Conservation (phyloP, 225 moss, liverwort and hornwort species). For the Polytrichum formosum region DNA sequence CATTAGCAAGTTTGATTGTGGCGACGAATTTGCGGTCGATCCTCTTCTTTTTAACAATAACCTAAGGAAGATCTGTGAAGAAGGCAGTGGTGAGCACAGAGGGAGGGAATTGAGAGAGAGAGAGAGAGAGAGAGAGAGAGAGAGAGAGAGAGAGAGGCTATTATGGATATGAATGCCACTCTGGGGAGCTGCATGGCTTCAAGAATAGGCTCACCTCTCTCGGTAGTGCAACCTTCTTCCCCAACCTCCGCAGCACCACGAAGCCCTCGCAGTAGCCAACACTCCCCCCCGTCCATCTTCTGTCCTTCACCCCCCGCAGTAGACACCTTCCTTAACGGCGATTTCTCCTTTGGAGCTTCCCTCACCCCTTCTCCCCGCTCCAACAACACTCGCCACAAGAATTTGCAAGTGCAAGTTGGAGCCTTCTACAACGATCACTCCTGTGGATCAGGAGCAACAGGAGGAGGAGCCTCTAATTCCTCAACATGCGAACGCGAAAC, state of each 20-base stretch:
- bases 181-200: neutral
- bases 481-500: neutral
- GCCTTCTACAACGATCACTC: neutral
- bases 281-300: conserved; percentile 3
- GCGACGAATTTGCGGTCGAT: too few species aligned
- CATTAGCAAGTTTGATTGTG: too few species aligned
- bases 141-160: too few species aligned
- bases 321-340: neutral
- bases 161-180: conserved; percentile 4
- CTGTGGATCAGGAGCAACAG: too few species aligned
- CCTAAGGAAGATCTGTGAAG: too few species aligned
- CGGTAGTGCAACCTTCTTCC: neutral
- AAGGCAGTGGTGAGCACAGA: too few species aligned
- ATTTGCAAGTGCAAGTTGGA: neutral
- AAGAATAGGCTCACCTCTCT: neutral
- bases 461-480: neutral
- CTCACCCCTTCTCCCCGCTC: neutral
- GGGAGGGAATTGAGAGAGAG: too few species aligned
- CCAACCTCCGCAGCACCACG: neutral
- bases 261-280: conserved; percentile 1
- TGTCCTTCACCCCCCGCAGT: conserved; percentile 1
- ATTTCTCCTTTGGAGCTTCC: neutral
- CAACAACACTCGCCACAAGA: neutral
- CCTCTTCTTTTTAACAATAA: too few species aligned
- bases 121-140: too few species aligned